Conservation (phyloP, 441 rosid species). For the Gossypium schwendimanii region DNA sequence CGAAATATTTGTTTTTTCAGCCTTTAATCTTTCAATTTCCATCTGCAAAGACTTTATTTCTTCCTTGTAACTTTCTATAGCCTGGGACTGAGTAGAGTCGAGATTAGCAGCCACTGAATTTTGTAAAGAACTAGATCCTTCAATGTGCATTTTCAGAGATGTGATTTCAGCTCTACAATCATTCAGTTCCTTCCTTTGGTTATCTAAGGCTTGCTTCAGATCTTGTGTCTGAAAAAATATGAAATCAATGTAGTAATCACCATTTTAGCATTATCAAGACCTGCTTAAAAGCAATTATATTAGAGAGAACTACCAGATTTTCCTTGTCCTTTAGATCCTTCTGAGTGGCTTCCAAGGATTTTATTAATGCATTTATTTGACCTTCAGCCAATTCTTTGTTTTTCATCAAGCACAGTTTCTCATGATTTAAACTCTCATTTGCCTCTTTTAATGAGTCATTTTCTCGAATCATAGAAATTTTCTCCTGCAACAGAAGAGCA, state of each 20-base stretch:
- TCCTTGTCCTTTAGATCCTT: conserved; percentile 17
- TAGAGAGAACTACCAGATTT: conserved; percentile 13
- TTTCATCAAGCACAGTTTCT: conserved; percentile 12
- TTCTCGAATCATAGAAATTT: conserved; percentile 76
- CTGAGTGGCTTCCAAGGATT: conserved; percentile 16
- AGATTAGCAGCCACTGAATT: conserved; percentile 37
- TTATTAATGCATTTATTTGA: conserved; percentile 16
- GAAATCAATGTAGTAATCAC: conserved; percentile 19
- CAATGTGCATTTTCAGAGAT: conserved; percentile 85
- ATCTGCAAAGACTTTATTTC: conserved; percentile 50
- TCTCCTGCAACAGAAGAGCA: conserved; percentile 56
- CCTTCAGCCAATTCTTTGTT: conserved; percentile 15
- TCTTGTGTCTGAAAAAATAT: conserved; percentile 54
- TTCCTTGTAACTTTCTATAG: conserved; percentile 50
- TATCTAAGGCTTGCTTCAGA: conserved; percentile 66
- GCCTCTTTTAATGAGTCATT: conserved; percentile 49
- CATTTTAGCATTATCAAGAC: conserved; percentile 27
- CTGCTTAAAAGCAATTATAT: conserved; percentile 19
- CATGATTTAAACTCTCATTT: conserved; percentile 30
- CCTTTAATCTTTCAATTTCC: conserved; percentile 54
- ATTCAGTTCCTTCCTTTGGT: conserved; percentile 71
- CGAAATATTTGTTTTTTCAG: conserved; percentile 22
- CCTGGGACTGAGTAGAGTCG: conserved; percentile 41
- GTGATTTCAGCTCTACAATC: conserved; percentile 94
- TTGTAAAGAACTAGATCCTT: conserved; percentile 63